Conservation (phyloP, 2,329 filamentous ascomycete genomes). For the Sarocladium strictum region DNA sequence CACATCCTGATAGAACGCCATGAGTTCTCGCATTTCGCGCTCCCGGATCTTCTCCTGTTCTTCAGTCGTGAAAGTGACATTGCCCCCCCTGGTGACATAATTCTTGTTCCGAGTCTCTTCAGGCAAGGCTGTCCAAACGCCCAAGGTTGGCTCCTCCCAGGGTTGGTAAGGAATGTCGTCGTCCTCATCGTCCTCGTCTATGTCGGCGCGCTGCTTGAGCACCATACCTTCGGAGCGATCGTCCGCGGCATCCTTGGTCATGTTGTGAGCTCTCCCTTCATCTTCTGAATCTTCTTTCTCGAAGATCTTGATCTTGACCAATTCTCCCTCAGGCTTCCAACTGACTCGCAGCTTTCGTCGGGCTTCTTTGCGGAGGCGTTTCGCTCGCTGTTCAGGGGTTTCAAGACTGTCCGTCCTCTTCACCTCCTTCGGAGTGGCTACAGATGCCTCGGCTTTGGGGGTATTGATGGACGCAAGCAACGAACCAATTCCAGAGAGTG, state of each 20-base stretch:
- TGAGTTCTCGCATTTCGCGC: slow-evolving; percentile 53
- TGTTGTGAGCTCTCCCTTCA: slow-evolving; percentile 58
- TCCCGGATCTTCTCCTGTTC: slow-evolving; percentile 51
- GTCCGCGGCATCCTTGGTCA: slow-evolving; percentile 67
- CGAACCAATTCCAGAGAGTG: slow-evolving; percentile 45
- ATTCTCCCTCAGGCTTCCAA: slow-evolving; percentile 62
- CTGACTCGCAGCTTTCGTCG: slow-evolving; percentile 63
- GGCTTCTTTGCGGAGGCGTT: slow-evolving; percentile 65
- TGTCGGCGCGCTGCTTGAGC: slow-evolving; percentile 46
- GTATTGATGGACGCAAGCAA: slow-evolving; percentile 46
- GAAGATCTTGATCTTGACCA: slow-evolving; percentile 64
- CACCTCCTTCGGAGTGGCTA: slow-evolving; percentile 46
- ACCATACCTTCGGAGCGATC: slow-evolving; percentile 69
- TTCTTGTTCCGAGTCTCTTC: slow-evolving; percentile 40
- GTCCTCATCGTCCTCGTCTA: slow-evolving; percentile 46
- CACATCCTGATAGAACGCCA: slow-evolving; percentile 51
- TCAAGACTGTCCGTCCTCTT: slow-evolving; percentile 49
- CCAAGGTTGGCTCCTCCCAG: slow-evolving; percentile 42
- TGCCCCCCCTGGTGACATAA: slow-evolving; percentile 50
- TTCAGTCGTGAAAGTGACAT: slow-evolving; percentile 42
- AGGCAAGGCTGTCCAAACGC: slow-evolving; percentile 42
- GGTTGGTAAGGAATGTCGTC: slow-evolving; percentile 49
- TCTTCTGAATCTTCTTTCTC: slow-evolving; percentile 68
- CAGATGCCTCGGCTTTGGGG: slow-evolving; percentile 30
- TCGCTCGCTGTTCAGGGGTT: slow-evolving; percentile 60